Evolutionary conservation across 139 green algal genomes (phyloP).

Genomic region (Pycnococcus provasolii): DNA sequence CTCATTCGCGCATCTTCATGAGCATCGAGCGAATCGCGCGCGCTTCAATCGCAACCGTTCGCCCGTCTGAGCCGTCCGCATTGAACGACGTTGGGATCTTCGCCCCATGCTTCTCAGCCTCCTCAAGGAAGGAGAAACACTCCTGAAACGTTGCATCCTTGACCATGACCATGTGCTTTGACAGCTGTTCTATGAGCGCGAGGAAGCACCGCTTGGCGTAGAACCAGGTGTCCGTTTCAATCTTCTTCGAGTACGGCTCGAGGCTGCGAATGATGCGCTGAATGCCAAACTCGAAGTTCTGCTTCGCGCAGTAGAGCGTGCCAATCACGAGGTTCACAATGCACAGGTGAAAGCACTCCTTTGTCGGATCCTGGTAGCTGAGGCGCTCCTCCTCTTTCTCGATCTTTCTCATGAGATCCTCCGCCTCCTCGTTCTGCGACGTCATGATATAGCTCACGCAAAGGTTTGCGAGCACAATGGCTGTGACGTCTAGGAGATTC

Average conservation of each 20-base stretch:
- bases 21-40: conserved; percentile 29
- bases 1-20: conserved; percentile 28
- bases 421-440: conserved; percentile 71
- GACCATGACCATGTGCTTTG: conserved; percentile 74
- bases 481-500: conserved; percentile 54
- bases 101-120: conserved; percentile 44
- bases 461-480: conserved; percentile 81
- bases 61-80: background rate
- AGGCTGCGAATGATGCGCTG: conserved; percentile 69
- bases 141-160: conserved; percentile 55
- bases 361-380: conserved; percentile 36
- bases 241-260: conserved; percentile 68
- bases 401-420: conserved; percentile 76
- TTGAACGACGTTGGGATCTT: conserved; percentile 14
- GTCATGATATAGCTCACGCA: conserved; percentile 87
- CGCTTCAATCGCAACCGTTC: conserved; percentile 26
- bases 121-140: conserved; percentile 48
- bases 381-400: conserved; percentile 62
- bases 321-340: conserved; percentile 89
- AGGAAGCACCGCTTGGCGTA: conserved; percentile 63
- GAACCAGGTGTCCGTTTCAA: conserved; percentile 63
- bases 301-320: conserved; percentile 80
- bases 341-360: conserved; percentile 65
- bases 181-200: conserved; percentile 63
- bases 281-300: conserved; percentile 83